Evolutionary conservation across 1,284 basidiomycete species (phyloP).

Genomic region (Ceratobasidium sp.): DNA sequence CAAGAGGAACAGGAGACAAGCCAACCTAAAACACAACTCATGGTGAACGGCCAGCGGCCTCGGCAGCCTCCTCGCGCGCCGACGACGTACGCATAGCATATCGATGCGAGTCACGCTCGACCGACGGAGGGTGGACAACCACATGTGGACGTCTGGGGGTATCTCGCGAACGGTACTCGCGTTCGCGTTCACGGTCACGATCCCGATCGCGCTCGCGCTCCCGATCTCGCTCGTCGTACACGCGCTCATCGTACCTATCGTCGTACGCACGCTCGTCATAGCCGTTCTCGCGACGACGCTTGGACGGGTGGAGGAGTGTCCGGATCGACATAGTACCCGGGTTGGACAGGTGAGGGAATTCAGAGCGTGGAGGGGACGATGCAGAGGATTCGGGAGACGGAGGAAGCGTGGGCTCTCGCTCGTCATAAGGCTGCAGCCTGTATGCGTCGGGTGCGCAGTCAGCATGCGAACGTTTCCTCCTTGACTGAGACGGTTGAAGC

Average conservation of each 20-base stretch:
- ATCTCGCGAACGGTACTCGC: conserved; percentile 36
- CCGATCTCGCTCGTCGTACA: no score
- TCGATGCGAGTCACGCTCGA: conserved; percentile 17
- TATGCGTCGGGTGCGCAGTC: conserved; percentile 42
- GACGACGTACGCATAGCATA: conserved; percentile 40
- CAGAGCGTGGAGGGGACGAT: conserved; percentile 32
- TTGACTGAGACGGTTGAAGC: not conserved
- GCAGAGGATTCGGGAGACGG: conserved; percentile 26
- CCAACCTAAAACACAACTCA: not conserved
- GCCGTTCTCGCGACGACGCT: conserved; percentile 35
- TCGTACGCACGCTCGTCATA: conserved; percentile 30
- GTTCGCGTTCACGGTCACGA: conserved; percentile 26
- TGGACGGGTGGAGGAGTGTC: conserved; percentile 39
- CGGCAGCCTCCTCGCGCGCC: conserved; percentile 35
- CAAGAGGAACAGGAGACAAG: conserved; percentile 2
- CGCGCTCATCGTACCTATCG: conserved; percentile 18
- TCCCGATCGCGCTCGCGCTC: conserved; percentile 31
- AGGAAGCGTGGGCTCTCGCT: conserved; percentile 31
- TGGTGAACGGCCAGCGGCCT: conserved; percentile 26
- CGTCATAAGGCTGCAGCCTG: conserved; percentile 23
- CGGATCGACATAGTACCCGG: conserved; percentile 43
- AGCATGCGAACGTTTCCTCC: conserved; percentile 33
- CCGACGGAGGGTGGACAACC: conserved; percentile 35
- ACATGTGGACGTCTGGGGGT: conserved; percentile 32
- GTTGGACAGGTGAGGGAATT: conserved; percentile 40